Conservation (phyloP, 257 asterid genomes). For the Solanum clarkiae region DNA sequence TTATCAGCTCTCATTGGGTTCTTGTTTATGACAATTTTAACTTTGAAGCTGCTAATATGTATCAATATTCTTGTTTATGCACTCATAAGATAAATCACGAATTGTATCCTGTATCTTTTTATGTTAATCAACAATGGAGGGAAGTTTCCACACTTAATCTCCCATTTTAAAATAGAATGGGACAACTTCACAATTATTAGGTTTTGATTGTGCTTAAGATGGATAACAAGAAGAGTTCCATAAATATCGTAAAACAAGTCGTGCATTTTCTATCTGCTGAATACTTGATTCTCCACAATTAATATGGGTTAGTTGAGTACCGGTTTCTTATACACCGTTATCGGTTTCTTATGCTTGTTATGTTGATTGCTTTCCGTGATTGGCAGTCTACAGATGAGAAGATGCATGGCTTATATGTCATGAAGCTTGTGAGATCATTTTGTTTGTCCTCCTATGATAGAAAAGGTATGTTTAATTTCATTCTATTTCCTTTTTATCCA, state of each 20-base stretch:
- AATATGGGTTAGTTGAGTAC: background rate
- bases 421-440: constrained; percentile 91
- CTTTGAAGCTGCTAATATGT: background rate
- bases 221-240: background rate
- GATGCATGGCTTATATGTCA: constrained; percentile 63
- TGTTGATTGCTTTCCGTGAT: constrained; percentile 7
- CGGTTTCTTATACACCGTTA: background rate
- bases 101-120: background rate
- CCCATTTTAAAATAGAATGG: background rate
- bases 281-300: background rate
- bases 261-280: background rate
- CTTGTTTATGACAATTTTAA: background rate
- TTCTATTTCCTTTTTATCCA: constrained; percentile 3
- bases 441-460: constrained; percentile 54
- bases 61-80: background rate
- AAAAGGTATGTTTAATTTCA: constrained; percentile 20
- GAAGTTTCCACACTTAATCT: background rate
- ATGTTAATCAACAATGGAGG: background rate
- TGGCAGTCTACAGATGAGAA: constrained; percentile 70
- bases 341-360: background rate
- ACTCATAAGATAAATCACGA: background rate
- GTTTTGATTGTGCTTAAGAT: background rate
- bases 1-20: background rate
- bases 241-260: background rate
- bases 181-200: background rate